A percentile compares a stretch with the other conserved stretches of the same genome.
phyloP scores from a whole-genome alignment of 805 yeast species.

The Lipomyces kockii region DNA sequence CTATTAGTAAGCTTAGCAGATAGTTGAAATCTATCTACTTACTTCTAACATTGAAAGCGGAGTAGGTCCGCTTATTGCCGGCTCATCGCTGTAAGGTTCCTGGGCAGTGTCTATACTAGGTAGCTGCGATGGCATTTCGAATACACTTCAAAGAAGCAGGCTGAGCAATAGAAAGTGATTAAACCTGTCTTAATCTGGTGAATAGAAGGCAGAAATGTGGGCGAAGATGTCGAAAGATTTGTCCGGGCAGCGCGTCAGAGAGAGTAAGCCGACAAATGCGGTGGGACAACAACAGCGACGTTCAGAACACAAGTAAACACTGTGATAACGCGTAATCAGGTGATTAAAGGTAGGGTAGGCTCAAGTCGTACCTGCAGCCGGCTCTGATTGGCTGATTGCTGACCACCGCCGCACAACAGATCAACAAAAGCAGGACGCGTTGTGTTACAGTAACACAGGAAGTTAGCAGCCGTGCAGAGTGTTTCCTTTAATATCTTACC shows the following conservation, averaged over 20 bases:
- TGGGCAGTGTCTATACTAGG: background rate
- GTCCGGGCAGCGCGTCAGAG: background rate
- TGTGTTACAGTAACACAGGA: background rate
- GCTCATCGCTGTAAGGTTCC: conserved; percentile 27
- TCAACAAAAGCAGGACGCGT: background rate
- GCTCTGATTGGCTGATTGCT: no score
- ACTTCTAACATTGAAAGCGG: conserved; percentile 36
- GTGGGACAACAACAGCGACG: background rate
- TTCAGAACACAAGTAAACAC: background rate
- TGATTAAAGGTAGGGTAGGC: background rate
- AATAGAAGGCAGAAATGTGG: background rate
- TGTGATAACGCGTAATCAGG: background rate
- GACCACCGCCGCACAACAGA: no score
- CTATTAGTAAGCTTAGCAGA: background rate
- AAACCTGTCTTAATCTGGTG: background rate
- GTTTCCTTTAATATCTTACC: background rate
- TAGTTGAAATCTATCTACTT: background rate
- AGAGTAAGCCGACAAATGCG: background rate
- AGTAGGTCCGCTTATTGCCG: conserved; percentile 31
- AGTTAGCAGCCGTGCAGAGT: no score
- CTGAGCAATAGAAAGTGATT: background rate
- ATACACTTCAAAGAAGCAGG: background rate
- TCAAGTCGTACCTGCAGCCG: no score
- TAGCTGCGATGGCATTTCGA: conserved; percentile 12
- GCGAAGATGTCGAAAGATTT: background rate